phyloP scores from a whole-genome alignment of 1,139 yeast genomes.

The Ashbya aceris region DNA sequence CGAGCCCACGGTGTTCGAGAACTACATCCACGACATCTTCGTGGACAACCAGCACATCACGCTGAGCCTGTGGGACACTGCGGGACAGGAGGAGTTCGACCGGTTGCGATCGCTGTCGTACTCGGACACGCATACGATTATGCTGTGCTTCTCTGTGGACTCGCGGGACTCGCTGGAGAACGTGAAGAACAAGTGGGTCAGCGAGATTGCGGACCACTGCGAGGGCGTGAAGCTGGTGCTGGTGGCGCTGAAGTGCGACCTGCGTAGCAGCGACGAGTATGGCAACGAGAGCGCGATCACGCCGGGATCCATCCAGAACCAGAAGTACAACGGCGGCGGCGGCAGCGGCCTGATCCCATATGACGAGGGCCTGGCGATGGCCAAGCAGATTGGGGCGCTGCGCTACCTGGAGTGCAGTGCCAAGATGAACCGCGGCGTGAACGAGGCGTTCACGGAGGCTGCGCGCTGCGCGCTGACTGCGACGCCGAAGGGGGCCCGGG shows the following conservation, averaged over 20 bases:
- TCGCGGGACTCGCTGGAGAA: conserved; percentile 90
- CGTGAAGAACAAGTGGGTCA: conserved; percentile 93
- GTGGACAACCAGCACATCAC: conserved; percentile 92
- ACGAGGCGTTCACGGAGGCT: conserved; percentile 95
- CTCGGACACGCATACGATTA: conserved; percentile 92
- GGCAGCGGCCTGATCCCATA: conserved; percentile 50
- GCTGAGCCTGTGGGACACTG: conserved; percentile 94
- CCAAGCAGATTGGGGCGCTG: conserved; percentile 76
- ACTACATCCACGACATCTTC: conserved; percentile 93
- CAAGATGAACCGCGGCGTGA: conserved; percentile 86
- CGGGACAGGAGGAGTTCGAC: conserved; percentile 98
- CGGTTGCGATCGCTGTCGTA: conserved; percentile 81
- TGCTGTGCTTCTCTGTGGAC: conserved; percentile 92
- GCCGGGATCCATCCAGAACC: conserved; percentile 24
- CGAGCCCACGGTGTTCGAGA: conserved; percentile 96
- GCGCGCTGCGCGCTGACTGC: conserved; percentile 93
- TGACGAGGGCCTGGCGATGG: conserved; percentile 80
- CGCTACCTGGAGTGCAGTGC: conserved; percentile 91
- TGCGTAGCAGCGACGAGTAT: conserved; percentile 47
- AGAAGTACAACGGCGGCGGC: conserved; percentile 20
- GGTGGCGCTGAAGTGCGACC: conserved; percentile 90
- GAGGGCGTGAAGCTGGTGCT: conserved; percentile 90
- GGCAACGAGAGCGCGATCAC: conserved; percentile 27
- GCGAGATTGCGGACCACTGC: conserved; percentile 93
- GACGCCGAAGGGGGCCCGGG: conserved; percentile 68